Percentiles rank a stretch among this genome's conserved stretches.
Conservation (phyloP, 192 early-diverging fungal species). For the Umbelopsis sp. region DNA sequence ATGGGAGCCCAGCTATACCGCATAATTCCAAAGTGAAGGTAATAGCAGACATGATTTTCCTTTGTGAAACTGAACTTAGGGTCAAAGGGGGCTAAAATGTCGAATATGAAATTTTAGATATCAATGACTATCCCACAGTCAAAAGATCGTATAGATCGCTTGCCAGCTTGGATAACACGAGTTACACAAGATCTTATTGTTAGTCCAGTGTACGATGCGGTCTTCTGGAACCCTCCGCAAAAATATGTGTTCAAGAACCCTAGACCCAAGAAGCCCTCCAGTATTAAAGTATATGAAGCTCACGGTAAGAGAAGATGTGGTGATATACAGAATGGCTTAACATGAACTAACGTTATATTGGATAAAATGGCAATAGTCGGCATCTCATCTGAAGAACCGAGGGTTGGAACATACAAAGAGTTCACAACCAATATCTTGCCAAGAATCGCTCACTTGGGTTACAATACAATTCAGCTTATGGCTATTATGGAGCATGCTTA, state of each 20-base stretch:
- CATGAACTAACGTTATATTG: not conserved
- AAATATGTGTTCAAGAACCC: slow-evolving; percentile 82
- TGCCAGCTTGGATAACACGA: slow-evolving; percentile 87
- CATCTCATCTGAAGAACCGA: slow-evolving; percentile 83
- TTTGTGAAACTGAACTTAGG: not conserved
- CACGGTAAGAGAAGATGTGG: slow-evolving; percentile 61
- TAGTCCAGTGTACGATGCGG: slow-evolving; percentile 82
- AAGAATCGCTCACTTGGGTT: slow-evolving; percentile 80
- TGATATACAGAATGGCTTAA: too few relatives aligned
- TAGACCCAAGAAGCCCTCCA: slow-evolving; percentile 62
- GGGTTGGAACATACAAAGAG: slow-evolving; percentile 84
- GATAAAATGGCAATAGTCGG: slow-evolving; percentile 61
- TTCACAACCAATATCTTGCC: slow-evolving; percentile 86
- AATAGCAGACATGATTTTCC: too few relatives aligned
- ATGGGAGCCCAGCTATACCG: slow-evolving; percentile 70
- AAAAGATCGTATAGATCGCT: slow-evolving; percentile 82
- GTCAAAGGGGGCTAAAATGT: too few relatives aligned
- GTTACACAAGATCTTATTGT: slow-evolving; percentile 86
- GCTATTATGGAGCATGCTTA: slow-evolving; percentile 99
- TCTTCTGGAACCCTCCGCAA: slow-evolving; percentile 92
- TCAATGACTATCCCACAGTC: slow-evolving; percentile 66
- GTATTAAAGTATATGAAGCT: slow-evolving; percentile 89
- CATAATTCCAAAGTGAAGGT: slow-evolving; percentile 90
- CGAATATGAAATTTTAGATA: slow-evolving; percentile 46
- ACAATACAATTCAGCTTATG: slow-evolving; percentile 86